phyloP scores from a whole-genome alignment of 129 eudicot species.

The Erigeron canadensis region DNA sequence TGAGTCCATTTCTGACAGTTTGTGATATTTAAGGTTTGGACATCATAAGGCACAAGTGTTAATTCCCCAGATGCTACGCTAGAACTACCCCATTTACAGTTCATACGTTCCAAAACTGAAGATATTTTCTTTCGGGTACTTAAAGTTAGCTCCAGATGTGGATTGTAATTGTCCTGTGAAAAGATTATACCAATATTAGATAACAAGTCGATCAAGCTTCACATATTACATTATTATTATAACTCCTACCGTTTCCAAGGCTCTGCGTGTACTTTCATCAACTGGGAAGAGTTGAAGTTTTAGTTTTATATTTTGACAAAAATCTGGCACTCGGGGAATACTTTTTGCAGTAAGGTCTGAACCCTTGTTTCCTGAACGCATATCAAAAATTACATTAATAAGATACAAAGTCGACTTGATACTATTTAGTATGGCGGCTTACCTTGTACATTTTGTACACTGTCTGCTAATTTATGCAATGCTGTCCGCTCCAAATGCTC shows the following conservation, averaged over 20 bases:
- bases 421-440: slow-evolving; percentile 8
- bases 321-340: slow-evolving; percentile 29
- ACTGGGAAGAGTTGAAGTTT: slow-evolving; percentile 92
- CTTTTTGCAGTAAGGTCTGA: slow-evolving; percentile 32
- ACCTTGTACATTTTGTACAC: slow-evolving; percentile 43
- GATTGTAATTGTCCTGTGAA: slow-evolving; percentile 68
- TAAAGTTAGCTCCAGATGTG: slow-evolving; percentile 77
- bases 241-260: slow-evolving; percentile 64
- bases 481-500: slow-evolving; percentile 82
- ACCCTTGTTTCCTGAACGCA: slow-evolving; percentile 39
- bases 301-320: slow-evolving; percentile 42
- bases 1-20: slow-evolving; percentile 64
- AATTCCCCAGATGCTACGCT: slow-evolving; percentile 59
- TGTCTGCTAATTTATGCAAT: slow-evolving; percentile 42
- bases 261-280: slow-evolving; percentile 68
- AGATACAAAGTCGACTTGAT: not conserved
- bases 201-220: not conserved
- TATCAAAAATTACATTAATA: not conserved
- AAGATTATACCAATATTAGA: not conserved
- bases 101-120: slow-evolving; percentile 83
- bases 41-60: slow-evolving; percentile 52
- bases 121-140: slow-evolving; percentile 77
- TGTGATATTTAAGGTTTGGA: slow-evolving; percentile 40
- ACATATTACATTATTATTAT: not conserved
- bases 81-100: slow-evolving; percentile 83